Percentiles rank a stretch among this genome's conserved stretches.
phyloP scores from a whole-genome alignment of 2,329 filamentous ascomycete genomes.

The Fusarium sp. region DNA sequence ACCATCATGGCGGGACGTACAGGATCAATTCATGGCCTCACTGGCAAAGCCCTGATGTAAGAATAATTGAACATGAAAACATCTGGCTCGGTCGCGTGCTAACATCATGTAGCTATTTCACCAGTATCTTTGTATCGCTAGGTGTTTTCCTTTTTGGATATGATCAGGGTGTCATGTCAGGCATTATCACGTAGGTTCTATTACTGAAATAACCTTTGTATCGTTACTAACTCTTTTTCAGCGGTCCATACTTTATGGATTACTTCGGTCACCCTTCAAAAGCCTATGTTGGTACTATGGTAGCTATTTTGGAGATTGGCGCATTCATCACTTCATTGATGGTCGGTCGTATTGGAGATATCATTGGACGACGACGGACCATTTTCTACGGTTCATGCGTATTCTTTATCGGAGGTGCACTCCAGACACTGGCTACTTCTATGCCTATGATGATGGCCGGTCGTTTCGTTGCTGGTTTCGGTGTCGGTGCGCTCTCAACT shows the following conservation, averaged over 20 bases:
- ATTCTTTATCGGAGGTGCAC: conserved; percentile 84
- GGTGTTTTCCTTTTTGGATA: conserved; percentile 92
- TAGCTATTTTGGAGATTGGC: conserved; percentile 94
- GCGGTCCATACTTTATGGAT: conserved; percentile 86
- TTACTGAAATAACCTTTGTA: background rate
- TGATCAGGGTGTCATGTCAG: conserved; percentile 90
- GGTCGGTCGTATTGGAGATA: conserved; percentile 89
- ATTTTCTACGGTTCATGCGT: conserved; percentile 94
- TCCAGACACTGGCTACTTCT: conserved; percentile 83
- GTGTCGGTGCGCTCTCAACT: conserved; percentile 88
- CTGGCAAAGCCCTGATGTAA: conserved; percentile 93
- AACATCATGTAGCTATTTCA: conserved; percentile 78
- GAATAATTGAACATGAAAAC: conserved; percentile 37
- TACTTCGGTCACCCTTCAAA: conserved; percentile 91
- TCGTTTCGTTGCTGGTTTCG: conserved; percentile 84
- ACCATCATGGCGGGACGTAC: conserved; percentile 87
- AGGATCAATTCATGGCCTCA: conserved; percentile 86
- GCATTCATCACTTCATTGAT: conserved; percentile 89
- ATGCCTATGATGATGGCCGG: conserved; percentile 92
- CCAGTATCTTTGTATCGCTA: conserved; percentile 88
- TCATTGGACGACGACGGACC: conserved; percentile 88
- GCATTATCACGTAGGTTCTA: conserved; percentile 70
- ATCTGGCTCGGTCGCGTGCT: conserved; percentile 23
- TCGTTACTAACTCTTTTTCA: conserved; percentile 54
- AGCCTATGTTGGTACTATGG: conserved; percentile 94